Percentiles rank a stretch among this genome's conserved stretches.
phyloP scores from a whole-genome alignment of 73 alveolate genomes.

The Blepharisma japonicum region DNA sequence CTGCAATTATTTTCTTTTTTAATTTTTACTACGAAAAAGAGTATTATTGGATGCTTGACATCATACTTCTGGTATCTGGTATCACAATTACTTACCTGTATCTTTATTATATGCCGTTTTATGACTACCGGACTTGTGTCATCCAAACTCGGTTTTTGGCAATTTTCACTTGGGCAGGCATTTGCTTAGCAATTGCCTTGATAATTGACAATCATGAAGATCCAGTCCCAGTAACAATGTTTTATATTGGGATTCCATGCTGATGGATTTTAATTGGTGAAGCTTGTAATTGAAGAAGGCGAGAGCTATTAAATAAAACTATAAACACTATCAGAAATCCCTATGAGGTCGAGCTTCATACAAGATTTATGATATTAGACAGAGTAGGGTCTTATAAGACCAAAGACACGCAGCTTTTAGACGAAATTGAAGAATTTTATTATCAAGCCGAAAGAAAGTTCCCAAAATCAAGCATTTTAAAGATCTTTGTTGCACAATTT shows the following conservation, averaged over 20 bases:
- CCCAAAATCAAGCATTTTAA: constrained; percentile 14
- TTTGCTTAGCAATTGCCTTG: not conserved
- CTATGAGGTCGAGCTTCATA: constrained; percentile 19
- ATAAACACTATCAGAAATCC: constrained; percentile 4
- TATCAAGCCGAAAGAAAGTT: constrained; percentile 26
- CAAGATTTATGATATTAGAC: constrained; percentile 18
- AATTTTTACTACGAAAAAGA: not conserved
- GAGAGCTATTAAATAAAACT: not conserved
- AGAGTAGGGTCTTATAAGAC: constrained; percentile 15
- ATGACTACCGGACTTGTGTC: not conserved
- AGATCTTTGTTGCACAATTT: constrained; percentile 24
- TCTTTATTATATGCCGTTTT: constrained; percentile 14
- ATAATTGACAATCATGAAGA: not conserved
- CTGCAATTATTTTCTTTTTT: not conserved
- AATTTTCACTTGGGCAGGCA: constrained; percentile 22
- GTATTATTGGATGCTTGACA: not conserved
- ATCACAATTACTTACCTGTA: not conserved
- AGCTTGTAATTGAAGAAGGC: not conserved
- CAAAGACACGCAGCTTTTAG: not conserved
- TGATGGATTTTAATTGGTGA: not conserved
- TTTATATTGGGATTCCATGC: constrained; percentile 1
- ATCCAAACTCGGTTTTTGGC: constrained; percentile 23
- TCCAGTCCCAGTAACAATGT: constrained; percentile 3
- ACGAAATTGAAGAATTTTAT: constrained; percentile 24
- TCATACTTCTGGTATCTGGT: not conserved